phyloP scores from a whole-genome alignment of 306 rosid genomes.

The Dryas octopetala region DNA sequence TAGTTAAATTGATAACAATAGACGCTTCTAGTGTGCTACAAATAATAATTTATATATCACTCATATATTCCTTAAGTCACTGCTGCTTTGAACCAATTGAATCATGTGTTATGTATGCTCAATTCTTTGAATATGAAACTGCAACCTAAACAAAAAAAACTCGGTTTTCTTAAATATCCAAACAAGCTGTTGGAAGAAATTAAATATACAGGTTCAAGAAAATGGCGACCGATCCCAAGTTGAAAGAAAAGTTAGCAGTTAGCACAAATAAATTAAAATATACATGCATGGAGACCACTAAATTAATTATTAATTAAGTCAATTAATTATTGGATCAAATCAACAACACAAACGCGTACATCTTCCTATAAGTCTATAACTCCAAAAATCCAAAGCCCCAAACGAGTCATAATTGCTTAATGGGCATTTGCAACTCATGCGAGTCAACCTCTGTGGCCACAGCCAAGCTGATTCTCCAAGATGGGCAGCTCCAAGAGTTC shows the following conservation, averaged over 20 bases:
- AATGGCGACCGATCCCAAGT: conserved; percentile 21
- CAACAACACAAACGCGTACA: conserved; percentile 13
- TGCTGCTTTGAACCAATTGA: background rate
- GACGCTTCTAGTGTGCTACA: conserved; percentile 3
- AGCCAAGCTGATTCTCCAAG: conserved; percentile 24
- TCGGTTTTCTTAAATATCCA: background rate
- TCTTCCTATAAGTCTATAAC: conserved; percentile 14
- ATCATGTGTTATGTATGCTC: background rate
- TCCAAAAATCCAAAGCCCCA: background rate
- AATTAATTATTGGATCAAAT: background rate
- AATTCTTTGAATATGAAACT: too few species aligned
- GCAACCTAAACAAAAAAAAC: too few species aligned
- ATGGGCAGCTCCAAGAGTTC: conserved; percentile 30
- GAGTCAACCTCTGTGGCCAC: conserved; percentile 12
- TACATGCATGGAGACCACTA: background rate
- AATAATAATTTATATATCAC: background rate
- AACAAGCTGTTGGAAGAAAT: background rate
- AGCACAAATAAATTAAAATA: background rate
- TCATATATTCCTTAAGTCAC: background rate
- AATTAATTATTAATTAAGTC: background rate
- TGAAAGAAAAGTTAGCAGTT: background rate
- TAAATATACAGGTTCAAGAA: background rate
- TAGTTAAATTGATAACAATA: background rate
- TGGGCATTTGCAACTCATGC: conserved; percentile 19
- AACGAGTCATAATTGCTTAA: background rate